A percentile compares a stretch with the other conserved stretches of the same genome.
phyloP scores from a whole-genome alignment of 352 stramenopile species.

The Elongisporangium undulatum region DNA sequence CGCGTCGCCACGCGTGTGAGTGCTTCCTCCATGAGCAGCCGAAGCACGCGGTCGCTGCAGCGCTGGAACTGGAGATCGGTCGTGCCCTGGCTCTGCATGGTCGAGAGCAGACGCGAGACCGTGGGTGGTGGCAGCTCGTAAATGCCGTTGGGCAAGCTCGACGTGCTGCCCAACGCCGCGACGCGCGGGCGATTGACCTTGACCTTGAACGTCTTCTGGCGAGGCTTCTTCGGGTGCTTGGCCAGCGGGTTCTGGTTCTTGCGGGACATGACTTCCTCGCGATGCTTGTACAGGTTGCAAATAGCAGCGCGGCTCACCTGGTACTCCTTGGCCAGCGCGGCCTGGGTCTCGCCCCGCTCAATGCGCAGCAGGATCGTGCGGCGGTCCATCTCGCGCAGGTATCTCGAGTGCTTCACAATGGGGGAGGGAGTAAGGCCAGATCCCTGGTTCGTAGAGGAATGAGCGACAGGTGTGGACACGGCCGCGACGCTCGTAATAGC shows the following conservation, averaged over 20 bases:
- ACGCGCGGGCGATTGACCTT: conserved; percentile 9
- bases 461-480: neutral
- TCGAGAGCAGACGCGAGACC: conserved; percentile 32
- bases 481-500: neutral
- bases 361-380: conserved; percentile 47
- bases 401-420: conserved; percentile 37
- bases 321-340: conserved; percentile 60
- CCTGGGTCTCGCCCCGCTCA: conserved; percentile 51
- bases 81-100: conserved; percentile 27
- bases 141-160: conserved; percentile 3
- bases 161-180: neutral
- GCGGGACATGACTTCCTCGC: conserved; percentile 36
- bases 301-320: conserved; percentile 57
- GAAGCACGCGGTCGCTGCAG: conserved; percentile 33
- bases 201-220: conserved; percentile 14
- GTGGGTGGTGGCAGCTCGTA: conserved; percentile 40
- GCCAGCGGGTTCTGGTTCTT: conserved; percentile 44
- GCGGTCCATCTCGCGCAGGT: conserved; percentile 61
- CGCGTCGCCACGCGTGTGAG: conserved; percentile 31
- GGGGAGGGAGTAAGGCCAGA: neutral
- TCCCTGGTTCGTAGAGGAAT: neutral
- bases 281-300: conserved; percentile 62
- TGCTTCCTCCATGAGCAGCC: conserved; percentile 53
- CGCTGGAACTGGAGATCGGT: conserved; percentile 26
- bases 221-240: conserved; percentile 51